Percentiles rank a stretch among this genome's conserved stretches.
phyloP scores from a whole-genome alignment of 2,329 filamentous ascomycete genomes.

The Dryadomyces quercus-mongolicae region DNA sequence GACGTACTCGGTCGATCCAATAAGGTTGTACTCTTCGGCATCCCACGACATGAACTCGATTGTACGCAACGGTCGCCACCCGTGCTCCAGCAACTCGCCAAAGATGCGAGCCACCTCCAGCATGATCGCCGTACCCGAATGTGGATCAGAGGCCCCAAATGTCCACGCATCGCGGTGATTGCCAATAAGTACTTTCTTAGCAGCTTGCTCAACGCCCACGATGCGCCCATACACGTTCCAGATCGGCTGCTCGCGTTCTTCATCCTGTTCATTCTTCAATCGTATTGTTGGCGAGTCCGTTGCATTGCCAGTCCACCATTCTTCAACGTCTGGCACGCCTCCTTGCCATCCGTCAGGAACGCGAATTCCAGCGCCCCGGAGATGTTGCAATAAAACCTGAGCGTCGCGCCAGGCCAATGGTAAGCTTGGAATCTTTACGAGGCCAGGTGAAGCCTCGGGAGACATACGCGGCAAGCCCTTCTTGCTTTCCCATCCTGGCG shows the following conservation, averaged over 20 bases:
- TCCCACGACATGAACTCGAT: slow-evolving; percentile 98
- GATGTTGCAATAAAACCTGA: slow-evolving; percentile 59
- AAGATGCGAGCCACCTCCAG: slow-evolving; percentile 81
- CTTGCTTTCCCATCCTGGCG: slow-evolving; percentile 71
- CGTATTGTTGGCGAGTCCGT: slow-evolving; percentile 63
- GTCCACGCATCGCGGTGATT: slow-evolving; percentile 92
- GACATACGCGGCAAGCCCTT: slow-evolving; percentile 51
- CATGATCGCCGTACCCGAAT: slow-evolving; percentile 81
- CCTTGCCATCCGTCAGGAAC: slow-evolving; percentile 63
- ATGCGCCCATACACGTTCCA: slow-evolving; percentile 88
- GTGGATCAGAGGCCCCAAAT: slow-evolving; percentile 75
- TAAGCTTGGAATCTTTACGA: slow-evolving; percentile 78
- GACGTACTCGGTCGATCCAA: slow-evolving; percentile 90
- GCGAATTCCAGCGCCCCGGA: slow-evolving; percentile 62
- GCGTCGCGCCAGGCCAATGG: slow-evolving; percentile 87
- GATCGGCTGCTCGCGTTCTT: slow-evolving; percentile 68
- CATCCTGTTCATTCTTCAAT: slow-evolving; percentile 78
- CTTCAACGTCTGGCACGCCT: slow-evolving; percentile 58
- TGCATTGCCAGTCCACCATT: slow-evolving; percentile 76
- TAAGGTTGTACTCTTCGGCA: slow-evolving; percentile 80
- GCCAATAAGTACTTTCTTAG: slow-evolving; percentile 79
- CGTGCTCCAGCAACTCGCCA: slow-evolving; percentile 60
- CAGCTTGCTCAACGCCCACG: slow-evolving; percentile 66
- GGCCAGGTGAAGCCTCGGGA: slow-evolving; percentile 55
- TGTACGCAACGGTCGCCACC: slow-evolving; percentile 86